phyloP scores from a whole-genome alignment of 768 basidiomycete genomes.

The Ephemerocybe angulata region DNA sequence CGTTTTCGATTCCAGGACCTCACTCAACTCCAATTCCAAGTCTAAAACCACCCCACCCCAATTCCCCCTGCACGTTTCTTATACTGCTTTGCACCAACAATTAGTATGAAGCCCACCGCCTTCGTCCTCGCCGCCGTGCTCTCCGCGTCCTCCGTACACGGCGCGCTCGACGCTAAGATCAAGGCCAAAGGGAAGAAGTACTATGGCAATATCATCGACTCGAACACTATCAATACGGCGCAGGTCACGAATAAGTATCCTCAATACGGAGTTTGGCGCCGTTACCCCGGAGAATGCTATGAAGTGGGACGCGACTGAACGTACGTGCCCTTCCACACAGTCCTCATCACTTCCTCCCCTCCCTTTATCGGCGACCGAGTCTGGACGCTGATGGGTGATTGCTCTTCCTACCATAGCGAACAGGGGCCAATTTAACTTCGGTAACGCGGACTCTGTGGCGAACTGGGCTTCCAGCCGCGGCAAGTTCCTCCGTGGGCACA shows the following conservation, averaged over 20 bases:
- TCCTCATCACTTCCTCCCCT: not conserved
- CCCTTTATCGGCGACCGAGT: too few relatives aligned
- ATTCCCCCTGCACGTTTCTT: too few relatives aligned
- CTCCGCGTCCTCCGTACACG: slow-evolving; percentile 10
- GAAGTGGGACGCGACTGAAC: slow-evolving; percentile 43
- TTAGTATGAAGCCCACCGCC: slow-evolving; percentile 7
- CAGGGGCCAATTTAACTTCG: slow-evolving; percentile 31
- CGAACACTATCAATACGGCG: slow-evolving; percentile 30
- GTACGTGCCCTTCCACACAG: slow-evolving; percentile 17
- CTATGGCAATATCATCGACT: slow-evolving; percentile 24
- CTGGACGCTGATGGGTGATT: too few relatives aligned
- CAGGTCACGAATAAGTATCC: slow-evolving; percentile 24
- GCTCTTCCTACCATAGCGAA: slow-evolving; percentile 19
- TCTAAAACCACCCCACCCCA: too few relatives aligned
- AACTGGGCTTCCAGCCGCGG: slow-evolving; percentile 38
- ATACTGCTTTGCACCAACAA: too few relatives aligned
- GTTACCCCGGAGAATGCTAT: slow-evolving; percentile 32
- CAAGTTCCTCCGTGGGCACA: slow-evolving; percentile 39
- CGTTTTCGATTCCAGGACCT: too few relatives aligned
- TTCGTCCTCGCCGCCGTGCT: slow-evolving; percentile 3
- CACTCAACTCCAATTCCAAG: too few relatives aligned
- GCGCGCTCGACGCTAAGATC: slow-evolving; percentile 26
- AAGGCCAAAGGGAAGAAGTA: slow-evolving; percentile 31
- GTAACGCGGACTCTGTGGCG: slow-evolving; percentile 34
- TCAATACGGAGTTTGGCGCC: slow-evolving; percentile 36